These are phyloP conservation scores for Conoideocrella luteorostrata DNA, from an alignment of 2,329 filamentous ascomycete species.

Conservation along the genomic window DNA sequence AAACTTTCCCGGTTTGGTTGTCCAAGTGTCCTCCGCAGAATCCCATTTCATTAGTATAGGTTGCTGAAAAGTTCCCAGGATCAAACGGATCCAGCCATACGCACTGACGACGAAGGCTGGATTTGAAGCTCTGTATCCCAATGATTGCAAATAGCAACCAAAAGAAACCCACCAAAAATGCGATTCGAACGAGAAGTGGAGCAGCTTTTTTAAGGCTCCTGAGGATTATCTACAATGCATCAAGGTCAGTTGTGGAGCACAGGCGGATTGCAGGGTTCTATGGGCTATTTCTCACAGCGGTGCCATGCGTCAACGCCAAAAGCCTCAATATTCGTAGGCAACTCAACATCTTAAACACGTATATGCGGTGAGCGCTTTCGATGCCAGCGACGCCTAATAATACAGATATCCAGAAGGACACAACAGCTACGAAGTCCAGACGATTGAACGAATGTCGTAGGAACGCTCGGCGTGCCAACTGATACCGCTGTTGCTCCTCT, in stretches of 20 bases:
- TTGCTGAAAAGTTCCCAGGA: slow-evolving; percentile 44
- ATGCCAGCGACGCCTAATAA: slow-evolving; percentile 62
- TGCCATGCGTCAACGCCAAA: slow-evolving; percentile 88
- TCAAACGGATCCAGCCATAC: slow-evolving; percentile 66
- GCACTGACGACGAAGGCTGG: slow-evolving; percentile 69
- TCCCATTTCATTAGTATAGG: slow-evolving; percentile 59
- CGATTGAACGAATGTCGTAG: slow-evolving; percentile 93
- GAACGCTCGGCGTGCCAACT: slow-evolving; percentile 86
- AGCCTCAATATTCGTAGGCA: slow-evolving; percentile 88
- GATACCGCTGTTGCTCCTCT: slow-evolving; percentile 73
- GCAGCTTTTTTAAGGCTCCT: slow-evolving; percentile 93
- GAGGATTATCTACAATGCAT: slow-evolving; percentile 65
- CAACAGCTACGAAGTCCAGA: slow-evolving; percentile 86
- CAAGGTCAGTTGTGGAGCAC: slow-evolving; percentile 9
- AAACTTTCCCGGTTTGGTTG: slow-evolving; percentile 45
- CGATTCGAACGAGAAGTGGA: slow-evolving; percentile 83
- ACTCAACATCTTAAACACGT: slow-evolving; percentile 93
- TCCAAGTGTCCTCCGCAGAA: slow-evolving; percentile 84
- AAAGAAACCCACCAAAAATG: slow-evolving; percentile 92
- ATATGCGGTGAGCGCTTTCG: slow-evolving; percentile 66
- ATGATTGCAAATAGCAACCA: slow-evolving; percentile 97
- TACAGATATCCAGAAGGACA: slow-evolving; percentile 94
- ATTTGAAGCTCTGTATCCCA: slow-evolving; percentile 93
- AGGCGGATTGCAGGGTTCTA: background rate
- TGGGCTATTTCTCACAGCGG: slow-evolving; percentile 55